Percentiles rank a stretch among this genome's conserved stretches.
These are phyloP conservation scores for Haplographium delicatum DNA, from an alignment of 495 filamentous ascomycete species.

Conservation along the genomic window DNA sequence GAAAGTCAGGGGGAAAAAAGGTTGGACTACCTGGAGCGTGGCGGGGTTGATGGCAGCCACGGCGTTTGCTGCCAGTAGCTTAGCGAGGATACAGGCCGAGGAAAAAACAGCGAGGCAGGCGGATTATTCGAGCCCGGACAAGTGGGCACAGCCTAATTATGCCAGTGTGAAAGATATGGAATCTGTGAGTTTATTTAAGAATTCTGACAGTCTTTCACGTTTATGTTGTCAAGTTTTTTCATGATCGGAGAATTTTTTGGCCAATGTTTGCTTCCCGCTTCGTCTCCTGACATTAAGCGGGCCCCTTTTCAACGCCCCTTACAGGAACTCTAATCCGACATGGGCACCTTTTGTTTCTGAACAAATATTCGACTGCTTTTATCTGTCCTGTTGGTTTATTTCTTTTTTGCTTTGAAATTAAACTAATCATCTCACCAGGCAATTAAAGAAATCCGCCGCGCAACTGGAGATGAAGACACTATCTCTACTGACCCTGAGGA, in stretches of 20 bases:
- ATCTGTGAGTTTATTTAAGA: conserved; percentile 32
- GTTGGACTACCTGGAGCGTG: conserved; percentile 21
- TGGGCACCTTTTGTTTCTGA: too few species aligned
- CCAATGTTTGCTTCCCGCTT: not conserved
- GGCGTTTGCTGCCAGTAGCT: conserved; percentile 36
- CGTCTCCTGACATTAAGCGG: not conserved
- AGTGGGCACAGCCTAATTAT: conserved; percentile 36
- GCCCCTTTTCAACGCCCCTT: not conserved
- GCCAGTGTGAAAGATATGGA: conserved; percentile 46
- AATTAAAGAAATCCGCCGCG: conserved; percentile 51
- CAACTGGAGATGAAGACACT: conserved; percentile 59
- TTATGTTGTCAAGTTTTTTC: not conserved
- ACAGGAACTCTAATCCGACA: not conserved
- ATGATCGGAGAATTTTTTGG: not conserved
- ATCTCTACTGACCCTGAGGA: conserved; percentile 83
- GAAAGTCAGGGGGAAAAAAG: not conserved
- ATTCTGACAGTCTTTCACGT: not conserved
- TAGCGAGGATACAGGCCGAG: conserved; percentile 17
- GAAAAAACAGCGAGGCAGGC: conserved; percentile 3
- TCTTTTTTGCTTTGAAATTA: not conserved
- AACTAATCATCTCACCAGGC: conserved; percentile 42
- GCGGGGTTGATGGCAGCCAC: conserved; percentile 36
- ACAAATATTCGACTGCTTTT: too few species aligned
- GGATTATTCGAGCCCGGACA: conserved; percentile 31
- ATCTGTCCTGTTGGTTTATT: not conserved